A percentile compares a stretch with the other conserved stretches of the same genome.
These are phyloP conservation scores for Mallotus japonicus DNA, from an alignment of 441 rosid species.

Conservation along the genomic window DNA sequence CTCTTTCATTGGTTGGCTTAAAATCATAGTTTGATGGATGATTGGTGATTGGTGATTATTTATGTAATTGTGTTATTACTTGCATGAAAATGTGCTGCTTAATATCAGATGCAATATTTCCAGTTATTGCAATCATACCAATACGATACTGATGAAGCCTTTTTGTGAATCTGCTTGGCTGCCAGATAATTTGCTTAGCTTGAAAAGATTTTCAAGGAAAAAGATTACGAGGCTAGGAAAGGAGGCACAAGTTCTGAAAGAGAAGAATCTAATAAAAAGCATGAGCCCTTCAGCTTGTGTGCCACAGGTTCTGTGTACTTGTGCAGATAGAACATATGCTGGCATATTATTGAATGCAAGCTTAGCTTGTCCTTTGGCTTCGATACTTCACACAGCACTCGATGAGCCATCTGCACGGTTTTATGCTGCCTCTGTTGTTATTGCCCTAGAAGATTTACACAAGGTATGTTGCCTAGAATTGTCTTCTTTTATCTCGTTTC, in stretches of 20 bases:
- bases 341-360: conserved; percentile 67
- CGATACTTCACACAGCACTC: conserved; percentile 71
- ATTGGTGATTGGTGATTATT: background rate
- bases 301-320: conserved; percentile 71
- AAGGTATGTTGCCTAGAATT: conserved; percentile 42
- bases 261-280: conserved; percentile 75
- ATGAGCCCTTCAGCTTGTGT: conserved; percentile 55
- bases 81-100: conserved; percentile 11
- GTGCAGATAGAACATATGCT: conserved; percentile 61
- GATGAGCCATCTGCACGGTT: conserved; percentile 72
- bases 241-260: conserved; percentile 83
- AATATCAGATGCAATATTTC: conserved; percentile 9
- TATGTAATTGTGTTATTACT: background rate
- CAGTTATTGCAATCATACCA: background rate
- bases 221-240: conserved; percentile 73
- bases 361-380: conserved; percentile 82
- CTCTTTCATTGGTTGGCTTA: conserved; percentile 1
- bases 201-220: conserved; percentile 86
- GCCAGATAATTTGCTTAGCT: conserved; percentile 62
- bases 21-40: background rate
- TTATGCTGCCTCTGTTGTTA: conserved; percentile 72
- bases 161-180: conserved; percentile 25
- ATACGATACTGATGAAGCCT: conserved; percentile 23
- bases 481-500: conserved; percentile 4
- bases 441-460: conserved; percentile 78